Conservation (phyloP, 495 filamentous ascomycete genomes). For the Xylaria intraflava region DNA sequence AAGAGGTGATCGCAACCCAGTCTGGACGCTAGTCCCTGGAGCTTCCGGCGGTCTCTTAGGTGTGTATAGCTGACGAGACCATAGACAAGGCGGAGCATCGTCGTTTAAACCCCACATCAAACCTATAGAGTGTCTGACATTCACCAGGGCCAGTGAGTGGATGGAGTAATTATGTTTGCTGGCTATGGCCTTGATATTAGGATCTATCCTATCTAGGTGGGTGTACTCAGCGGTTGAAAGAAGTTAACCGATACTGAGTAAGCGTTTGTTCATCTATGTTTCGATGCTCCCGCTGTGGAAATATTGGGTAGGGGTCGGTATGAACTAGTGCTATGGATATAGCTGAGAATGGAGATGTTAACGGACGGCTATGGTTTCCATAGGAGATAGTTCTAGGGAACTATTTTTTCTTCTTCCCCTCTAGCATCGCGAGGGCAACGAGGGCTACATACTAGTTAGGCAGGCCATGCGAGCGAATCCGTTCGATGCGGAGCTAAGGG, state of each 20-base stretch:
- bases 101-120: conserved; percentile 12
- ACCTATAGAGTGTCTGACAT: conserved; percentile 2
- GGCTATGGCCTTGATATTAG: background rate
- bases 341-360: background rate
- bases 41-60: conserved; percentile 3
- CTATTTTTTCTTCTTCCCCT: conserved; percentile 4
- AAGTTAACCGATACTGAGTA: conserved; percentile 6
- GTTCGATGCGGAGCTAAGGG: conserved; percentile 9
- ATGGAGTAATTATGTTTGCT: background rate
- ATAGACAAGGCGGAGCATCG: conserved; percentile 11
- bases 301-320: conserved; percentile 4
- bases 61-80: conserved; percentile 10
- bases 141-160: background rate
- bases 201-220: conserved; percentile 10
- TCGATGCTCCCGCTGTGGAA: conserved; percentile 1
- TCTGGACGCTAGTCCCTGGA: conserved; percentile 7
- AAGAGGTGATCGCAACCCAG: conserved; percentile 6
- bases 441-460: background rate
- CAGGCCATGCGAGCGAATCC: background rate
- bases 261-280: background rate
- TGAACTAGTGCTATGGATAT: conserved; percentile 1
- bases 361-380: conserved; percentile 1
- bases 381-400: background rate
- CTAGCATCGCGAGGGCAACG: background rate
- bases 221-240: conserved; percentile 2